These are phyloP conservation scores for Glonium stellatum DNA, from an alignment of 495 filamentous ascomycete species.

Conservation along the genomic window DNA sequence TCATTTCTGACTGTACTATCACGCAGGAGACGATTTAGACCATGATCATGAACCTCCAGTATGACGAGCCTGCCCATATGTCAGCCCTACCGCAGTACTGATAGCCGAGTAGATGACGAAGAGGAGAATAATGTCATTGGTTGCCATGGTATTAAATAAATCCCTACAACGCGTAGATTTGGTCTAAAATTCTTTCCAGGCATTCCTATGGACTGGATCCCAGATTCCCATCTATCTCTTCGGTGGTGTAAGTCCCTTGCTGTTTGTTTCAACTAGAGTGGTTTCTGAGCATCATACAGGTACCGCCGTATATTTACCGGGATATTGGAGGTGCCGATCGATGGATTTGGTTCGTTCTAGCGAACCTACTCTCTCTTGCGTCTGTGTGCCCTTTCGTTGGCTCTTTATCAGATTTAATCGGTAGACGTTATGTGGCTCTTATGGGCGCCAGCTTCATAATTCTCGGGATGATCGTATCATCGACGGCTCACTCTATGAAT, in stretches of 20 bases:
- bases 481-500: conserved; percentile 43
- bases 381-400: conserved; percentile 68
- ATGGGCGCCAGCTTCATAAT: conserved; percentile 52
- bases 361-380: conserved; percentile 59
- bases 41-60: conserved; percentile 46
- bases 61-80: not conserved
- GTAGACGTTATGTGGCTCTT: conserved; percentile 61
- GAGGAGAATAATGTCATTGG: conserved; percentile 51
- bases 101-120: conserved; percentile 47
- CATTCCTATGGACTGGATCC: conserved; percentile 59
- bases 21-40: conserved; percentile 28
- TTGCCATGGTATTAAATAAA: conserved; percentile 44
- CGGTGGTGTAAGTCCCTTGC: conserved; percentile 36
- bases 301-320: conserved; percentile 55
- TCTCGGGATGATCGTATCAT: conserved; percentile 59
- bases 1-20: not conserved
- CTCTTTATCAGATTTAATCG: conserved; percentile 60
- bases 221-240: conserved; percentile 60
- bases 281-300: not conserved
- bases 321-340: conserved; percentile 59
- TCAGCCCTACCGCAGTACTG: conserved; percentile 1
- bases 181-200: conserved; percentile 3
- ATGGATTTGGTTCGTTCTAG: conserved; percentile 69
- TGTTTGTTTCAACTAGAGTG: not conserved
- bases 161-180: not conserved